Evolutionary conservation across 352 stramenopile species (phyloP), one percentile per base, ranked within the genome.

Genomic region (Phytophthora sp.): DNA sequence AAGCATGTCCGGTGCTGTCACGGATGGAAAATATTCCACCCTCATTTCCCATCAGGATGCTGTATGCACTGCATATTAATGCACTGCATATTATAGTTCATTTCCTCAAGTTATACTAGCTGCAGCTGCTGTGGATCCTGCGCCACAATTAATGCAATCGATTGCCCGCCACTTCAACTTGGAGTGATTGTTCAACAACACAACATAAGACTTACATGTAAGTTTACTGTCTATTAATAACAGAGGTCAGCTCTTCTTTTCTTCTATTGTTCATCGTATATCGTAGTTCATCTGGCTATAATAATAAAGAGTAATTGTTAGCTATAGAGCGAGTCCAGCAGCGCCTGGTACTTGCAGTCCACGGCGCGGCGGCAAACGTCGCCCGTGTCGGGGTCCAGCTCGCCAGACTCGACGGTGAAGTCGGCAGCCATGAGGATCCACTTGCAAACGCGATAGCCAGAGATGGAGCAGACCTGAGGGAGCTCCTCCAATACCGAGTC

Each of bases 371-470:
- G 86, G 46, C 77, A 76, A 15, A 94, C 75, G 23, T 83, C 79
- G 30, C 77, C 71, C 16, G 83, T 82, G 31, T 91, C 86, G 2
- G 76, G 74, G 33, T 94, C 80, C n/a, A 94, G 44, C 53, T 93
- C 84, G 4, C 84, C 84, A 0, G 80, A 86, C 36, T 92, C 77
- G 46, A 91, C 75, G 7, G 80, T 71, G 47, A 93, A 91, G 21
- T 78, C 67, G 11, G 85, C 68, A 1, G 79, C 60, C 86, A 94
- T 91, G 44, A 94, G 58, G 51, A 91, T 89, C 86, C 86, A 94
- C 66, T 93, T 94, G 52, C 86, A 71, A 26, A 94, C 70, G 27
- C 75, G 80, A 49, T 86, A 82, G 20, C 80, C 81, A 0, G 86
- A 89, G n/a, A 94, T 58, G 1, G 68, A 71, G 44, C 84, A 84